Conservation (phyloP, 2,329 filamentous ascomycete genomes). For the Cordyceps fumosorosea region DNA sequence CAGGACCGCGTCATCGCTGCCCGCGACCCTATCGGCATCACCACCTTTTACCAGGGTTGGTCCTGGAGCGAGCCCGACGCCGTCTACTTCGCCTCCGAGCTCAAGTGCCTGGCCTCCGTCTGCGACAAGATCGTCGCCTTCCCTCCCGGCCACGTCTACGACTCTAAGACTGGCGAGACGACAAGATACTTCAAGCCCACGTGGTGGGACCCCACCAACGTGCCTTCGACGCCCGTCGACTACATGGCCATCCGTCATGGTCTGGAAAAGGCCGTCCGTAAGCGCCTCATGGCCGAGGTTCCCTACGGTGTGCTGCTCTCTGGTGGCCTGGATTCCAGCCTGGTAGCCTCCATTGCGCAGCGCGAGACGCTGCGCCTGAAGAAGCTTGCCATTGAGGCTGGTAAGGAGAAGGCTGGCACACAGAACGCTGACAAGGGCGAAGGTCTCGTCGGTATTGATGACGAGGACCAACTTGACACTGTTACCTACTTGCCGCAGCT, state of each 20-base stretch:
- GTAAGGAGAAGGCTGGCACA: conserved; percentile 34
- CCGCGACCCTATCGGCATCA: conserved; percentile 93
- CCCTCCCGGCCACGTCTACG: conserved; percentile 91
- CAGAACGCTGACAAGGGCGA: conserved; percentile 55
- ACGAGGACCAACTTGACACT: conserved; percentile 81
- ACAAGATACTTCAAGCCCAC: conserved; percentile 86
- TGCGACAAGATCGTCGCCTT: conserved; percentile 95
- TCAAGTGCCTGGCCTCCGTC: conserved; percentile 87
- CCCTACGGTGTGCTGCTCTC: conserved; percentile 95
- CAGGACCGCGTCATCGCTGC: conserved; percentile 89
- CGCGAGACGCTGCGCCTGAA: conserved; percentile 78
- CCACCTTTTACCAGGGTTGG: conserved; percentile 94
- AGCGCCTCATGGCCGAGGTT: conserved; percentile 97
- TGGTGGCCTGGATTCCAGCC: conserved; percentile 88
- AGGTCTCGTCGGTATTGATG: conserved; percentile 88
- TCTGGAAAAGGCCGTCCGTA: conserved; percentile 86
- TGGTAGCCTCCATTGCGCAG: conserved; percentile 93
- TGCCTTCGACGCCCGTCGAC: conserved; percentile 76
- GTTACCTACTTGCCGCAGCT: conserved; percentile 89
- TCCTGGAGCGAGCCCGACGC: conserved; percentile 74
- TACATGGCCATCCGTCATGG: conserved; percentile 74
- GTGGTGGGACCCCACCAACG: conserved; percentile 80
- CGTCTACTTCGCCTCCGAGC: conserved; percentile 93
- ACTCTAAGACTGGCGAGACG: conserved; percentile 80
- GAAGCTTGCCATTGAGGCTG: conserved; percentile 50